Conservation (phyloP, 2,329 filamentous ascomycete genomes). For the Trichophaea hybrida region DNA sequence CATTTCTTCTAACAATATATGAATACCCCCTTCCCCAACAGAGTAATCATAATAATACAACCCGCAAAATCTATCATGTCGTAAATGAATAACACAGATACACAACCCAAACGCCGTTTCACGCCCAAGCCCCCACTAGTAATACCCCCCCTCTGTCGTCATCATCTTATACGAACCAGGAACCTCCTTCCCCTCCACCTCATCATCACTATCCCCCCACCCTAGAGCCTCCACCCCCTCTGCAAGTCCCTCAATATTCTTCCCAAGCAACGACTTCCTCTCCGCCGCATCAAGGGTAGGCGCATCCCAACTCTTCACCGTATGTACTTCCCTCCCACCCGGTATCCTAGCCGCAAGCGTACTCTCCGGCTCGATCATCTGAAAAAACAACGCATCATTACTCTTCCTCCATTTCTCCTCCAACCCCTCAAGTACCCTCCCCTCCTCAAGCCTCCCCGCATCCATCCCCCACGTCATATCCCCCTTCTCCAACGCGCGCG, state of each 20-base stretch:
- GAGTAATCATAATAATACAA: no score
- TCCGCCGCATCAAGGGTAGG: conserved; percentile 43
- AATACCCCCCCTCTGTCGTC: background rate
- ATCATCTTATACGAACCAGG: background rate
- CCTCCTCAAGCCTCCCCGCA: conserved; percentile 72
- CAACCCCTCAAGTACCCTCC: conserved; percentile 70
- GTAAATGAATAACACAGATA: no score
- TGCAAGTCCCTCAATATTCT: background rate
- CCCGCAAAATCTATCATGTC: no score
- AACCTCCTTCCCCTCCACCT: background rate
- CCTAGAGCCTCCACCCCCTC: background rate
- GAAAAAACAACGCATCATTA: conserved; percentile 69
- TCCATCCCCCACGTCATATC: conserved; percentile 58
- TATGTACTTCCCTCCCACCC: conserved; percentile 74
- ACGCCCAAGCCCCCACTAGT: background rate
- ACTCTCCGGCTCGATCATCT: conserved; percentile 56
- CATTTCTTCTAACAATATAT: no score
- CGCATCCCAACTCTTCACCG: conserved; percentile 50
- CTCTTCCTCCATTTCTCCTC: conserved; percentile 80
- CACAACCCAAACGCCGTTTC: no score
- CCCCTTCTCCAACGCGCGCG: conserved; percentile 2
- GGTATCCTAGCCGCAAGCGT: conserved; percentile 66
- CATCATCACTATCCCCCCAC: background rate
- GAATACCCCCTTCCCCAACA: no score
- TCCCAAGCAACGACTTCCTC: background rate